Evolutionary conservation across 805 yeast species (phyloP).

Genomic region (Spathaspora gorwiae): DNA sequence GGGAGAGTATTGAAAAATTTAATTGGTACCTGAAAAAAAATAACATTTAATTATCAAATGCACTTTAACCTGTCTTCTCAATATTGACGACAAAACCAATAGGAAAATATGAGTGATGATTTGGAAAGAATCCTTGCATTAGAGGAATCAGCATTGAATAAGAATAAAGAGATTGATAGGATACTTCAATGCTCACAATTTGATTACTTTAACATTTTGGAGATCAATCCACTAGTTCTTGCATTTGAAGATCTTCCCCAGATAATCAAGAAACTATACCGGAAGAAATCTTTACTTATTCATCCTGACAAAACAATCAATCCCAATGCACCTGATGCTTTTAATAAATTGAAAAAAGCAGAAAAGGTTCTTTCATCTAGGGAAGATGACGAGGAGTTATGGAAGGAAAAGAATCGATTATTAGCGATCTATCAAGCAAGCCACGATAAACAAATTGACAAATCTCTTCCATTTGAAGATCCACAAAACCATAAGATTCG

Average conservation of each 20-base stretch:
- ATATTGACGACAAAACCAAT: too few relatives aligned
- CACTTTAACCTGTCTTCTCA: too few relatives aligned
- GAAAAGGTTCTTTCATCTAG: constrained; percentile 28
- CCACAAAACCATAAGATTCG: constrained; percentile 26
- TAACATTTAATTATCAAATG: background rate
- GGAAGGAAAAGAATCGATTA: constrained; percentile 15
- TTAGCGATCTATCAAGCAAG: constrained; percentile 23
- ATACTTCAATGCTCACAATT: constrained; percentile 43
- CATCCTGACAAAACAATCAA: constrained; percentile 66
- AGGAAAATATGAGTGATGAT: constrained; percentile 6
- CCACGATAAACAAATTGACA: background rate
- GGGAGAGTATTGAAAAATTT: background rate
- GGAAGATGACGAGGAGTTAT: constrained; percentile 6
- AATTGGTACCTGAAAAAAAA: background rate
- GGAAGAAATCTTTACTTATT: constrained; percentile 57
- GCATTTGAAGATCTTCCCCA: constrained; percentile 12
- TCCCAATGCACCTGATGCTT: constrained; percentile 58
- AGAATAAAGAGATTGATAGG: constrained; percentile 54
- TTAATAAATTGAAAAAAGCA: constrained; percentile 55
- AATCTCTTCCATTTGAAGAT: constrained; percentile 15
- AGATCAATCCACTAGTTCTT: constrained; percentile 26
- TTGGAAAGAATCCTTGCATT: constrained; percentile 13
- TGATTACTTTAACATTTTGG: constrained; percentile 55
- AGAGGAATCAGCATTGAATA: constrained; percentile 24
- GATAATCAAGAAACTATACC: constrained; percentile 41